phyloP scores from a whole-genome alignment of 2,329 filamentous ascomycete genomes.

The Amauroascus niger region DNA sequence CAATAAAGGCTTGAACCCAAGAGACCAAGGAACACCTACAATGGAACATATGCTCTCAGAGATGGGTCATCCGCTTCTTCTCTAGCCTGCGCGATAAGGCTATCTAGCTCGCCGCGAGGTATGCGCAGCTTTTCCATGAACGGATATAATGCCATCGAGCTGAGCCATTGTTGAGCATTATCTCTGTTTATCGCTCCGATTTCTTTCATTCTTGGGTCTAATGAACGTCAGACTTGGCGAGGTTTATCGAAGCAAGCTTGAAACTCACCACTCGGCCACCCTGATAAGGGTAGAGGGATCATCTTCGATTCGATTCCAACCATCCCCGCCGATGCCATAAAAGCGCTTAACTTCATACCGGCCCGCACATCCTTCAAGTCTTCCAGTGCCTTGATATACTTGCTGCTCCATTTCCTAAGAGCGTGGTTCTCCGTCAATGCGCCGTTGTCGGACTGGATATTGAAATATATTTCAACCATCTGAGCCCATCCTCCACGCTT shows the following conservation, averaged over 20 bases:
- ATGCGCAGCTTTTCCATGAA: slow-evolving; percentile 37
- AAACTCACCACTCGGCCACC: slow-evolving; percentile 55
- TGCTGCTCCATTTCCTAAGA: slow-evolving; percentile 55
- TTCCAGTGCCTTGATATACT: slow-evolving; percentile 53
- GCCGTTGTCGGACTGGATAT: slow-evolving; percentile 77
- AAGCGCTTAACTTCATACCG: slow-evolving; percentile 49
- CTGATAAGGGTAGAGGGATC: slow-evolving; percentile 59
- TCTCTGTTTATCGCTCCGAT: slow-evolving; percentile 36
- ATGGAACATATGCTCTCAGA: slow-evolving; percentile 38
- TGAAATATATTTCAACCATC: slow-evolving; percentile 78
- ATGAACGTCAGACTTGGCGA: slow-evolving; percentile 18
- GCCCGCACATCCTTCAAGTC: slow-evolving; percentile 57
- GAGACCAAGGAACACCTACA: slow-evolving; percentile 27
- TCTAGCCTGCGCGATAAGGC: slow-evolving; percentile 30
- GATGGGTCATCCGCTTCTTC: slow-evolving; percentile 30
- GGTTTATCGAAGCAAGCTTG: background rate
- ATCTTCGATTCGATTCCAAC: slow-evolving; percentile 57
- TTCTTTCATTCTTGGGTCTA: slow-evolving; percentile 35
- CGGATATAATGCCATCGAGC: slow-evolving; percentile 36
- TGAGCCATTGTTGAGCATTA: slow-evolving; percentile 32
- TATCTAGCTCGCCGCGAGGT: slow-evolving; percentile 31
- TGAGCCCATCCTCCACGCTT: slow-evolving; percentile 76
- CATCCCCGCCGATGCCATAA: slow-evolving; percentile 55
- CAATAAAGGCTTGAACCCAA: slow-evolving; percentile 11
- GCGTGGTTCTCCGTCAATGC: slow-evolving; percentile 59